A percentile compares a stretch with the other conserved stretches of the same genome.
phyloP scores from a whole-genome alignment of 768 basidiomycete genomes.

The Baorangia bicolor region DNA sequence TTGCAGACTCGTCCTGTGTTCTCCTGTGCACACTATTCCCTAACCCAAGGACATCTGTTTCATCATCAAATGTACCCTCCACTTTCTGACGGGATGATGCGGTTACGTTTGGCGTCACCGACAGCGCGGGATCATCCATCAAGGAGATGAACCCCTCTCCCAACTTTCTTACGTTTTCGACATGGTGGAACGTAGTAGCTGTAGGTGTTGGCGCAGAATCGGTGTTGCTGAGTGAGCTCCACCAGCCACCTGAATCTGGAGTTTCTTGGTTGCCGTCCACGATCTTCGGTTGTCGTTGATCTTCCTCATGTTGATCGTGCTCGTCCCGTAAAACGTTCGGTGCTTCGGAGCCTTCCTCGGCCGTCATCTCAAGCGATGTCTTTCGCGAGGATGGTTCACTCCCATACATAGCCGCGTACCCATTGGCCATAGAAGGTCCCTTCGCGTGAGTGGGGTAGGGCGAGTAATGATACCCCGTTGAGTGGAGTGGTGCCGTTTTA shows the following conservation, averaged over 20 bases:
- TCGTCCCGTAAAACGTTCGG: background rate
- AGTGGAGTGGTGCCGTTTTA: slow-evolving; percentile 52
- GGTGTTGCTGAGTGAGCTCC: slow-evolving; percentile 50
- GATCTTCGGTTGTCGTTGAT: background rate
- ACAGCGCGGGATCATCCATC: slow-evolving; percentile 63
- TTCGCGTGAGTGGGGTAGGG: slow-evolving; percentile 29
- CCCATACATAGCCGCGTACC: slow-evolving; percentile 37
- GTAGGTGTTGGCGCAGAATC: slow-evolving; percentile 60
- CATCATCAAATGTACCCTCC: slow-evolving; percentile 39
- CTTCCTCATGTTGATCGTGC: slow-evolving; percentile 8
- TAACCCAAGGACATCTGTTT: slow-evolving; percentile 88
- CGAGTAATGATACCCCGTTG: slow-evolving; percentile 28
- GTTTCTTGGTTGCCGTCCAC: slow-evolving; percentile 35
- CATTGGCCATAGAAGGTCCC: slow-evolving; percentile 35
- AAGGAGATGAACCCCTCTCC: slow-evolving; percentile 75
- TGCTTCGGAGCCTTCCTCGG: slow-evolving; percentile 24
- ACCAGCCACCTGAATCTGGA: slow-evolving; percentile 55
- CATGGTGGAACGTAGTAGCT: slow-evolving; percentile 59
- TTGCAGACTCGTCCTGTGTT: slow-evolving; percentile 31
- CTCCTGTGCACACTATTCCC: slow-evolving; percentile 63
- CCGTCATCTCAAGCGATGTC: slow-evolving; percentile 31
- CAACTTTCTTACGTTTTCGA: slow-evolving; percentile 43
- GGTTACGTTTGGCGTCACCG: slow-evolving; percentile 32
- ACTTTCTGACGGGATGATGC: slow-evolving; percentile 11
- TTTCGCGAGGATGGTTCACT: slow-evolving; percentile 30